A percentile compares a stretch with the other conserved stretches of the same genome.
phyloP scores from a whole-genome alignment of 2,329 filamentous ascomycete genomes.

The Cladosporium sp. region DNA sequence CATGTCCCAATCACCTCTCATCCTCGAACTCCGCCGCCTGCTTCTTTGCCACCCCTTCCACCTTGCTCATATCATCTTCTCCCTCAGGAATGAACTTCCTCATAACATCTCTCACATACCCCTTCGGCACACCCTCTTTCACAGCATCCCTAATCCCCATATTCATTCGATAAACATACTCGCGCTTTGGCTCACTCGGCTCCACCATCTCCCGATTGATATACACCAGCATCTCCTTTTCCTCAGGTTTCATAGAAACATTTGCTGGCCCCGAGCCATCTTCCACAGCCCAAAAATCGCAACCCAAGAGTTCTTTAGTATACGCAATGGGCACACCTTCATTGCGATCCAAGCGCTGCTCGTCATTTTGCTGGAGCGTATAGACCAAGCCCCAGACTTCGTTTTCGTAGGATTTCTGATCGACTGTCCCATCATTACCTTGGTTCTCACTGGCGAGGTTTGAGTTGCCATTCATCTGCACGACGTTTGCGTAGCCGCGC shows the following conservation, averaged over 20 bases:
- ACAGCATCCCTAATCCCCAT: conserved; percentile 56
- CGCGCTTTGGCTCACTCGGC: conserved; percentile 43
- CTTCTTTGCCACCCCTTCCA: conserved; percentile 29
- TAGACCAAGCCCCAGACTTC: conserved; percentile 58
- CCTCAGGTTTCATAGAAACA: conserved; percentile 19
- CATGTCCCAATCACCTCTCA: conserved; percentile 14
- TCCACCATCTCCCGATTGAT: conserved; percentile 45
- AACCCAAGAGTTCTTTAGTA: conserved; percentile 47
- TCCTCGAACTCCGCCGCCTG: conserved; percentile 33
- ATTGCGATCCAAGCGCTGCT: conserved; percentile 48
- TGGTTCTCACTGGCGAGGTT: neutral
- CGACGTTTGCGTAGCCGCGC: conserved; percentile 65
- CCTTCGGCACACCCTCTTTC: conserved; percentile 47
- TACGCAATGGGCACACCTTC: conserved; percentile 62
- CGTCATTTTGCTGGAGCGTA: conserved; percentile 46
- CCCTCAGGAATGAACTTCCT: conserved; percentile 45
- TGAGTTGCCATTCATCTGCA: conserved; percentile 31
- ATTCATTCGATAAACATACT: conserved; percentile 63
- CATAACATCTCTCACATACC: conserved; percentile 53
- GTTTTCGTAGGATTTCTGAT: conserved; percentile 20
- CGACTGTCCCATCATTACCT: too few relatives aligned
- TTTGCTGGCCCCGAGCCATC: conserved; percentile 22
- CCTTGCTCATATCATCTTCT: conserved; percentile 17
- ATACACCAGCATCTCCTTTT: conserved; percentile 51
- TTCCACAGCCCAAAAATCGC: conserved; percentile 39